Evolutionary conservation across 805 yeast genomes (phyloP).

Genomic region (Grigorovia transvaalensis): DNA sequence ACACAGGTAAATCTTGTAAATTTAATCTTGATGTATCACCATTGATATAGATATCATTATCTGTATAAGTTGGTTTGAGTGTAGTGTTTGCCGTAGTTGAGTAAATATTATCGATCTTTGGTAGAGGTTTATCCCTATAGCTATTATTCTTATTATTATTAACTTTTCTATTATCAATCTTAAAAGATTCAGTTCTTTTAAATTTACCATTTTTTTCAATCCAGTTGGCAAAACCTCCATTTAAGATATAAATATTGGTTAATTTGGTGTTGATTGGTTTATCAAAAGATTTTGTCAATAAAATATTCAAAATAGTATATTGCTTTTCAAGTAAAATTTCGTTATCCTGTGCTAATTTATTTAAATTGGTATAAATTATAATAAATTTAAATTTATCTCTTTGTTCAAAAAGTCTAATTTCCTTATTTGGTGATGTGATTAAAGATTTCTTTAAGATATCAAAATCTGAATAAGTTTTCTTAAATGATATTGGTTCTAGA

Average conservation of each 20-base stretch:
- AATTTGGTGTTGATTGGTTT: constrained; percentile 14
- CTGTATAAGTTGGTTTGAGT: constrained; percentile 2
- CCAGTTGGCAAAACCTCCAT: constrained; percentile 23
- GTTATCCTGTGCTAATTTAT: constrained; percentile 1
- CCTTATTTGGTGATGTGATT: constrained; percentile 45
- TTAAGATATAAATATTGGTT: constrained; percentile 12
- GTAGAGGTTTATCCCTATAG: neutral
- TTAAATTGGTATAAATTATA: constrained; percentile 40
- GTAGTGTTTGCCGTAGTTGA: neutral
- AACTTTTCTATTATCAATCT: neutral
- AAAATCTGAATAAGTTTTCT: constrained; percentile 42
- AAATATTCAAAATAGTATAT: constrained; percentile 14
- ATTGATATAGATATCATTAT: constrained; percentile 13
- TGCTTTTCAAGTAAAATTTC: constrained; percentile 11
- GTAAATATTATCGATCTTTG: neutral
- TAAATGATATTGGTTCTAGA: constrained; percentile 60
- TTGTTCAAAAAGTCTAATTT: constrained; percentile 41
- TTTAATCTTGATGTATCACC: constrained; percentile 18
- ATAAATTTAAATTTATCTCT: constrained; percentile 51
- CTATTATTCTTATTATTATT: neutral
- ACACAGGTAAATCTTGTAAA: constrained; percentile 14
- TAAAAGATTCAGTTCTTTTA: neutral
- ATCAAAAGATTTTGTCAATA: constrained; percentile 21
- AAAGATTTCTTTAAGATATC: constrained; percentile 58
- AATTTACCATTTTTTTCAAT: constrained; percentile 8